Conservation (phyloP, 1,284 basidiomycete genomes). For the Ustilago vetiveriae region DNA sequence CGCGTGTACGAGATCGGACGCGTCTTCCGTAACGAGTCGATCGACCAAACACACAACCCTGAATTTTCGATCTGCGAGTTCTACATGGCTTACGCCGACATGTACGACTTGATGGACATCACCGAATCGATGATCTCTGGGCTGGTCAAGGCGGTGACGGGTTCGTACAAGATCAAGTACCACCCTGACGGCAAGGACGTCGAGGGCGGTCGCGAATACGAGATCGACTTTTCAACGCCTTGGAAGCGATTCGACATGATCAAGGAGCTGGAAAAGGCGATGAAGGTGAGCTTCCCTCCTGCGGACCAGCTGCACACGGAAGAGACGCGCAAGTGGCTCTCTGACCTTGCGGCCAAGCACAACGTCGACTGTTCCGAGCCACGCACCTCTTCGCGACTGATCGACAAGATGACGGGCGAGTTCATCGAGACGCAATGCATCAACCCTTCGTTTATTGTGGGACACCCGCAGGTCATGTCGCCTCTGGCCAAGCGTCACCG, state of each 20-base stretch:
- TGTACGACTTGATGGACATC: constrained; percentile 98
- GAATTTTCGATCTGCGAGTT: constrained; percentile 92
- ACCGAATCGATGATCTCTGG: constrained; percentile 92
- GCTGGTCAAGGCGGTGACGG: constrained; percentile 86
- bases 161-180: constrained; percentile 85
- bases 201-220: constrained; percentile 73
- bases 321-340: constrained; percentile 87
- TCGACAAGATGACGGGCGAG: constrained; percentile 98
- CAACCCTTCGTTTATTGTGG: constrained; percentile 92
- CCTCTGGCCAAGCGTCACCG: constrained; percentile 77
- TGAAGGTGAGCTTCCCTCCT: constrained; percentile 89
- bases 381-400: constrained; percentile 90
- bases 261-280: constrained; percentile 91
- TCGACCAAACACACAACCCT: constrained; percentile 81
- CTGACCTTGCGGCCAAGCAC: constrained; percentile 81
- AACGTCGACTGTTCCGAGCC: constrained; percentile 98
- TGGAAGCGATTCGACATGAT: constrained; percentile 99
- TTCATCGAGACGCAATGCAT: constrained; percentile 97
- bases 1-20: constrained; percentile 98
- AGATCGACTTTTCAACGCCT: constrained; percentile 90
- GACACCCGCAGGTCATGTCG: constrained; percentile 99
- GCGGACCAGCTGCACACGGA: constrained; percentile 89
- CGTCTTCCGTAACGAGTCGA: constrained; percentile 98
- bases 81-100: constrained; percentile 99
- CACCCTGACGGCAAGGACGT: constrained; percentile 91